Percentiles rank a stretch among this genome's conserved stretches.
Conservation (phyloP, 2,329 filamentous ascomycete species). For the Sordariomycetes sp. region DNA sequence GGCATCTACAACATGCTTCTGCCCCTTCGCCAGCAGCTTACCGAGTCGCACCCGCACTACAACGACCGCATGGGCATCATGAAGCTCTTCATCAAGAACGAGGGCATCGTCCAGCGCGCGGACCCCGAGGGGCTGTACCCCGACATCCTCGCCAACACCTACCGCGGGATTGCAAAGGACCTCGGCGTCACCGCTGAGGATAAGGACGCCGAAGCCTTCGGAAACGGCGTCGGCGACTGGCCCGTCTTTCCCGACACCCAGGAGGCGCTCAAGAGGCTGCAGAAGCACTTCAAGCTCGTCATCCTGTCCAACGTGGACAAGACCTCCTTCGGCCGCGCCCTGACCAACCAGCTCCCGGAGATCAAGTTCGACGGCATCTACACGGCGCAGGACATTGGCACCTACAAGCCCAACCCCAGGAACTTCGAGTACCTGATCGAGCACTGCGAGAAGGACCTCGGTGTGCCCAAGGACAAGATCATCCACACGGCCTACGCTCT, state of each 20-base stretch:
- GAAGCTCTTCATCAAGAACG: conserved; percentile 37
- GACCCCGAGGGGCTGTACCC: conserved; percentile 30
- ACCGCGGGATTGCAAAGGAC: conserved; percentile 23
- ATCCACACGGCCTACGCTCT: conserved; percentile 62
- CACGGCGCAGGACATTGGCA: conserved; percentile 62
- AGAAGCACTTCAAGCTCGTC: conserved; percentile 45
- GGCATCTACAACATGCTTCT: conserved; percentile 48
- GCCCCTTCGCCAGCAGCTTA: conserved; percentile 34
- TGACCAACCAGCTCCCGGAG: conserved; percentile 29
- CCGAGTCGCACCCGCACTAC: conserved; percentile 23
- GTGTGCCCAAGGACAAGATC: conserved; percentile 40
- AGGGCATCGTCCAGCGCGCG: conserved; percentile 46
- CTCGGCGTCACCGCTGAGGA: conserved; percentile 5
- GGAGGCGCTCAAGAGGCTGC: conserved; percentile 38
- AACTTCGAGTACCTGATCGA: conserved; percentile 61
- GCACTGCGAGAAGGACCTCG: conserved; percentile 42
- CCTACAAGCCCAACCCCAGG: conserved; percentile 55
- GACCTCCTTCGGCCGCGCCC: conserved; percentile 15
- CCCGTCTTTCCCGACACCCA: conserved; percentile 49
- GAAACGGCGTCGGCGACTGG: conserved; percentile 41
- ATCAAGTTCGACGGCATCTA: conserved; percentile 52
- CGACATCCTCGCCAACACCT: conserved; percentile 30
- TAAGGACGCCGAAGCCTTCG: conserved; percentile 16
- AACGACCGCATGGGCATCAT: conserved; percentile 28
- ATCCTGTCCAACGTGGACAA: conserved; percentile 53